phyloP scores from a whole-genome alignment of 2,329 filamentous ascomycete genomes.

The Fusarium xyrophilum region DNA sequence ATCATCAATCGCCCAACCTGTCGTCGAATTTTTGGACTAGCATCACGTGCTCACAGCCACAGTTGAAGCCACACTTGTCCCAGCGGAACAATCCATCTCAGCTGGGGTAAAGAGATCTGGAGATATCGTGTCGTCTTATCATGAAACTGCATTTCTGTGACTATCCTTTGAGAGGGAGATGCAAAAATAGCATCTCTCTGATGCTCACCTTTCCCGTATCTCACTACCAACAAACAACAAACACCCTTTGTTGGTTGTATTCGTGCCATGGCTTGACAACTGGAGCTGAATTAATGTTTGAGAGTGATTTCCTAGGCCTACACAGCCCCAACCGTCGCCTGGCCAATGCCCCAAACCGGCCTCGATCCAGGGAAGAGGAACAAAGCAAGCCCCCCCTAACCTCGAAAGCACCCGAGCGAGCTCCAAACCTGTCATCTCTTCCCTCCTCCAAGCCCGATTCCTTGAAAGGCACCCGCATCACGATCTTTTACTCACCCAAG shows the following conservation, averaged over 20 bases:
- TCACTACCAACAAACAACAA: neutral
- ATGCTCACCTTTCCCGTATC: neutral
- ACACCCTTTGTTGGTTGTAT: neutral
- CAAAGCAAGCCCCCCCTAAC: conserved; percentile 35
- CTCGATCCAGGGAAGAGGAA: conserved; percentile 32
- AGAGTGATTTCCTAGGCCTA: neutral
- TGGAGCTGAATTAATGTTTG: neutral
- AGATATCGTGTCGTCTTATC: neutral
- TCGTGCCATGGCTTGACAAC: neutral
- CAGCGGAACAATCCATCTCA: neutral
- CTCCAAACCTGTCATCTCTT: conserved; percentile 41
- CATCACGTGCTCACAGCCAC: conserved; percentile 39
- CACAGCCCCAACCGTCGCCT: conserved; percentile 42
- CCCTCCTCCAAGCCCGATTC: conserved; percentile 36
- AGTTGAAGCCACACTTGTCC: conserved; percentile 12
- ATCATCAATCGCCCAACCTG: conserved; percentile 19
- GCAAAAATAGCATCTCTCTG: neutral
- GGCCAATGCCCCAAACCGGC: conserved; percentile 41
- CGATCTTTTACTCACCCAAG: conserved; percentile 10
- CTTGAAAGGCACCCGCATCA: conserved; percentile 22
- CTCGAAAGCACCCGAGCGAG: conserved; percentile 21
- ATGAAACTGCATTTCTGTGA: neutral
- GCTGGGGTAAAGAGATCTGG: neutral
- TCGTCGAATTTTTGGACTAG: conserved; percentile 40
- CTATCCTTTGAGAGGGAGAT: rapidly evolving